A percentile compares a stretch with the other conserved stretches of the same genome.
Evolutionary conservation across 2,329 filamentous ascomycete genomes (phyloP).

Genomic region (Lachnellula cervina): DNA sequence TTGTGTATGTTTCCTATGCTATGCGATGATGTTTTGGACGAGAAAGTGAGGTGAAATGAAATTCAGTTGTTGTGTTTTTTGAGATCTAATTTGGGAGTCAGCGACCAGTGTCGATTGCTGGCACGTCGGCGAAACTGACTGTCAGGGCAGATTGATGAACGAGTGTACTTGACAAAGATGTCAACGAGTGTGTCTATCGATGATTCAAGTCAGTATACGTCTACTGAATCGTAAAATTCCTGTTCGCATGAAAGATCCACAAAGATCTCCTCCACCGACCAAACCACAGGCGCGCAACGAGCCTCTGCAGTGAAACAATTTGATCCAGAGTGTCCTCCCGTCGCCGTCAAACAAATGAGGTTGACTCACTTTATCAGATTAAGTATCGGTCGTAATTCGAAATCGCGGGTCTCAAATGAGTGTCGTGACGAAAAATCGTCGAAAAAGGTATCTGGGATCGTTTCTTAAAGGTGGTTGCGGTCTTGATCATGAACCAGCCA

Average conservation of each 20-base stretch:
- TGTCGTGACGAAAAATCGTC: constrained; percentile 34
- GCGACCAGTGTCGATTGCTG: constrained; percentile 2
- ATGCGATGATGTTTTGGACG: constrained; percentile 8
- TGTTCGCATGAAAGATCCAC: constrained; percentile 27
- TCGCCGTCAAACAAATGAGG: not conserved
- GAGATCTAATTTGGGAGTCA: constrained; percentile 21
- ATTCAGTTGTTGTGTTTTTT: constrained; percentile 12
- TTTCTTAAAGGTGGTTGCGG: constrained; percentile 22
- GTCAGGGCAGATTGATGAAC: constrained; percentile 46
- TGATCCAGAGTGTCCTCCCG: not conserved
- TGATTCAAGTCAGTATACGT: constrained; percentile 21
- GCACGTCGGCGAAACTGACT: constrained; percentile 33
- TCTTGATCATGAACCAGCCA: constrained; percentile 26
- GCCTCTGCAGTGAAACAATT: constrained; percentile 1
- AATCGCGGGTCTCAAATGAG: constrained; percentile 29
- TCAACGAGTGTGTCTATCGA: constrained; percentile 44
- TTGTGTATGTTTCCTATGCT: constrained; percentile 18
- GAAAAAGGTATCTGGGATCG: constrained; percentile 11
- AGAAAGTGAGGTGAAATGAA: constrained; percentile 9
- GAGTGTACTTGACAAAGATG: constrained; percentile 56
- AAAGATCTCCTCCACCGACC: constrained; percentile 9
- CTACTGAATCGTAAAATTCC: constrained; percentile 6
- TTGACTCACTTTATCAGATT: constrained; percentile 30
- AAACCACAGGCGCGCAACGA: not conserved
- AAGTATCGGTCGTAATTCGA: constrained; percentile 22